Evolutionary conservation across 1,284 basidiomycete genomes (phyloP), one percentile per base, ranked within the genome.

Genomic region (Trichosporon ovoides): DNA sequence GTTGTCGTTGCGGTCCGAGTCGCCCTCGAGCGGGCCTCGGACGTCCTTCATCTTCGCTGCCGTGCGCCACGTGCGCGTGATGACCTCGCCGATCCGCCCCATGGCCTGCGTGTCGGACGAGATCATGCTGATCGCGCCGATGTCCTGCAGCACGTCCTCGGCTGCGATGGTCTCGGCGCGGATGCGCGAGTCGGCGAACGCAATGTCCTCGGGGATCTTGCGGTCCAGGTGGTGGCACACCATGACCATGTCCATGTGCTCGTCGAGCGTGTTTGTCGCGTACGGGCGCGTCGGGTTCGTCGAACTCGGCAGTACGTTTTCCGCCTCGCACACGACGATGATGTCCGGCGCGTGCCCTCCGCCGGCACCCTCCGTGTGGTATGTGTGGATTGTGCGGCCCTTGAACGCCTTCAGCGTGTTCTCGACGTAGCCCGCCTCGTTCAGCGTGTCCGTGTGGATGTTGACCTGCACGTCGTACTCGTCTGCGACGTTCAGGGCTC

Each of bases 221-320:
- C 82, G 85, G 78, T 93, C 89, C 49, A 95, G 83, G 72, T 94
- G 91, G 74, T 95, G 92, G 73, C 91, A 94, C 16, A 80, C 74
- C 91, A 98, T 97, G 36, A 97, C 82, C 94, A 97, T 97, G 71
- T 98, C 96, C 22, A 97, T 84, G 78, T 98, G 95, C 74, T 98
- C 96, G 68, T 98, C 94, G 3, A 98, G 80, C 0, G 96, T 99
- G 73, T 98, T 98, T 38, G 81, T 81, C 4, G 91, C 84, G 72
- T 87, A 98, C 1, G 96, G 96, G 40, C 95, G 81, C 0, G 96
- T 98, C 2, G 96, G 96, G 73, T 96, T 99, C 4, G 96, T 99
- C 5, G 95, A 98, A 9, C 89, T 92, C 0, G 96, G 96, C n/a
- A 98, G 80, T 2, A 98, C 92, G 62, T 98, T 96, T 3, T 85